Conservation (phyloP, 2,329 filamentous ascomycete genomes). For the Ambrosiella xylebori region DNA sequence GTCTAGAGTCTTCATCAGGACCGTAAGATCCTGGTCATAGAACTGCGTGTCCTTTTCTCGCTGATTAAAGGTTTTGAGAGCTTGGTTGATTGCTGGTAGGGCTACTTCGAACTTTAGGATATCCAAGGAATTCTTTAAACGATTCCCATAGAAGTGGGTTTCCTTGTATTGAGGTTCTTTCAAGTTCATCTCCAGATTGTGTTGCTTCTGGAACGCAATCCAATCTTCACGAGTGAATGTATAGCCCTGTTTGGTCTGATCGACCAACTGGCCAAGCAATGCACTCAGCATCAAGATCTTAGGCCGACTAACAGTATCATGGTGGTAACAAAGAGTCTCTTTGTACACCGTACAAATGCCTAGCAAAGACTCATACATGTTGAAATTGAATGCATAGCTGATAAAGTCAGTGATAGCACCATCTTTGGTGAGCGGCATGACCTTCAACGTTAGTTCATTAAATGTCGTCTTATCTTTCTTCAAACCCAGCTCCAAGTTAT, state of each 20-base stretch:
- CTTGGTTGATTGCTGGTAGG: constrained; percentile 23
- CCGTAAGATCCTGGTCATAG: constrained; percentile 24
- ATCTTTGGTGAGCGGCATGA: constrained; percentile 18
- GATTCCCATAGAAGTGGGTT: constrained; percentile 16
- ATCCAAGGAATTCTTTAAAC: constrained; percentile 37
- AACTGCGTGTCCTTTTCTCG: constrained; percentile 14
- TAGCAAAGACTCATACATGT: constrained; percentile 37
- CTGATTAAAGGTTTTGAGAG: constrained; percentile 18
- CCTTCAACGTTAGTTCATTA: constrained; percentile 26
- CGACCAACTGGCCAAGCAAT: constrained; percentile 36
- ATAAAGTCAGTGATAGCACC: constrained; percentile 29
- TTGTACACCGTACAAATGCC: constrained; percentile 49
- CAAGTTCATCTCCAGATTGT: constrained; percentile 8
- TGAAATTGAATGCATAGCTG: constrained; percentile 37
- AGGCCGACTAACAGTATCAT: constrained; percentile 29
- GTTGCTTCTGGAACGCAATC: constrained; percentile 19
- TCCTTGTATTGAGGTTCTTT: constrained; percentile 26
- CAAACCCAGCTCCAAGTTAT: constrained; percentile 6
- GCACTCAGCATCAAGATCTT: constrained; percentile 33
- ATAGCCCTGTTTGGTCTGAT: constrained; percentile 38
- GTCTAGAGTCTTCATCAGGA: constrained; percentile 22
- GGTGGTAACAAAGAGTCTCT: constrained; percentile 43
- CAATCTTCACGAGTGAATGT: constrained; percentile 29
- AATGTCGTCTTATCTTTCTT: constrained; percentile 21
- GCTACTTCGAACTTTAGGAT: constrained; percentile 40